Evolutionary conservation across 129 eudicot genomes (phyloP).

Genomic region (Heracleum sosnowskyi): DNA sequence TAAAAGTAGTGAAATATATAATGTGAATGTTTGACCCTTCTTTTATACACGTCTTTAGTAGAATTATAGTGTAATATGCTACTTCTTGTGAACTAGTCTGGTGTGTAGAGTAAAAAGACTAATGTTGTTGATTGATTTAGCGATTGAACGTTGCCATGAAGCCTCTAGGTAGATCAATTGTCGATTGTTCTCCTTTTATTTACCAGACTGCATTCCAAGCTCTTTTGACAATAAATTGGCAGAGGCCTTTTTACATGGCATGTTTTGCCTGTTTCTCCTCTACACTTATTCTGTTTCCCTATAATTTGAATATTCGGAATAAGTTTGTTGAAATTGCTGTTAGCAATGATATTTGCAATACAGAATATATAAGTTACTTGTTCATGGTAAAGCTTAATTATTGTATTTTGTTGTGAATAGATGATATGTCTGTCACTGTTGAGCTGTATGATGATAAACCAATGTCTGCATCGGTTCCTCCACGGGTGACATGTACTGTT

Average conservation of each 20-base stretch:
- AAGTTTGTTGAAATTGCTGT: background rate
- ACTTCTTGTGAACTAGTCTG: background rate
- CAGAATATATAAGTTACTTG: background rate
- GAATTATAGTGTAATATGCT: background rate
- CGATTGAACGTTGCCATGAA: background rate
- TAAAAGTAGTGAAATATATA: background rate
- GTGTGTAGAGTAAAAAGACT: background rate
- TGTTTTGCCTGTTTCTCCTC: background rate
- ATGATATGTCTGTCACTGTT: conserved; percentile 69
- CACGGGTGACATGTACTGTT: conserved; percentile 81
- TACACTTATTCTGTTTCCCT: background rate
- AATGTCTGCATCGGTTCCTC: conserved; percentile 85
- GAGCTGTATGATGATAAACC: conserved; percentile 67
- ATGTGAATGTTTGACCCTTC: background rate
- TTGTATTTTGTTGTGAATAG: conserved; percentile 33
- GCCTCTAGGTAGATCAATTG: background rate
- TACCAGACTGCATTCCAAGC: background rate
- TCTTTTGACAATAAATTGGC: background rate
- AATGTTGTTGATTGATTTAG: background rate
- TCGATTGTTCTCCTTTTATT: background rate
- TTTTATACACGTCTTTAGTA: background rate
- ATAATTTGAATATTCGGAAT: background rate
- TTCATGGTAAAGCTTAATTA: conserved; percentile 5
- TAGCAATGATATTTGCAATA: background rate
- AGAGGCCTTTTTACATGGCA: background rate